phyloP scores from a whole-genome alignment of 768 basidiomycete species.

The Gymnopilus dilepis region DNA sequence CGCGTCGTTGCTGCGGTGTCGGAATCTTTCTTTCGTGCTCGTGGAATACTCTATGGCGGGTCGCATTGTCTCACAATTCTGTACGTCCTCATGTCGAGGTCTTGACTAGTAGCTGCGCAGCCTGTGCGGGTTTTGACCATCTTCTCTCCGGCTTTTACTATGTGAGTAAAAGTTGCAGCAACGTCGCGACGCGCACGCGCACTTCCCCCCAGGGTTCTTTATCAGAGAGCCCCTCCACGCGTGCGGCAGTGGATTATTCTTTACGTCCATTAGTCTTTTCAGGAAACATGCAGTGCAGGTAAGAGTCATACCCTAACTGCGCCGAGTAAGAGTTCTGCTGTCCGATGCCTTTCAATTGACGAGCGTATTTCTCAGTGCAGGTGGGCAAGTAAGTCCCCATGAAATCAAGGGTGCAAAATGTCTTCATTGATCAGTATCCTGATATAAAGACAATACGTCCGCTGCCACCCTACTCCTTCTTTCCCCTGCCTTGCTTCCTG shows the following conservation, averaged over 20 bases:
- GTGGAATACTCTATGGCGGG: constrained; percentile 5
- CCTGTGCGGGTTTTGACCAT: constrained; percentile 18
- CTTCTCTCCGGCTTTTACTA: constrained; percentile 2
- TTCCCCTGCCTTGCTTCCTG: constrained; percentile 1
- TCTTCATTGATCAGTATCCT: constrained; percentile 5
- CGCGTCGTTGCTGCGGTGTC: constrained; percentile 11
- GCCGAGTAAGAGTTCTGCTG: constrained; percentile 10
- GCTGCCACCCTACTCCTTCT: not conserved
- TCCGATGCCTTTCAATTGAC: not conserved
- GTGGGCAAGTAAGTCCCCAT: not conserved
- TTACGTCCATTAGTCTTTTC: constrained; percentile 15
- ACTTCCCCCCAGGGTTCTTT: constrained; percentile 1
- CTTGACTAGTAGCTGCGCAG: constrained; percentile 13
- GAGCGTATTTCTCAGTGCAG: not conserved
- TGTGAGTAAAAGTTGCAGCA: constrained; percentile 7
- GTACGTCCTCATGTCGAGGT: not conserved
- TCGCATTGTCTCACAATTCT: constrained; percentile 13
- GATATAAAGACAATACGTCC: constrained; percentile 4
- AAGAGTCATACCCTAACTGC: constrained; percentile 19
- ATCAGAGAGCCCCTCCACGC: not conserved
- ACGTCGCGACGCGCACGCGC: constrained; percentile 11
- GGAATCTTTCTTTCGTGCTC: constrained; percentile 6
- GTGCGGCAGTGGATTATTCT: constrained; percentile 10
- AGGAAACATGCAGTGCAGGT: constrained; percentile 4
- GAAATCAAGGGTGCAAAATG: constrained; percentile 17